Evolutionary conservation across 139 green algal genomes (phyloP), one percentile per base, ranked within the genome.

Genomic region (Volvox africanus): DNA sequence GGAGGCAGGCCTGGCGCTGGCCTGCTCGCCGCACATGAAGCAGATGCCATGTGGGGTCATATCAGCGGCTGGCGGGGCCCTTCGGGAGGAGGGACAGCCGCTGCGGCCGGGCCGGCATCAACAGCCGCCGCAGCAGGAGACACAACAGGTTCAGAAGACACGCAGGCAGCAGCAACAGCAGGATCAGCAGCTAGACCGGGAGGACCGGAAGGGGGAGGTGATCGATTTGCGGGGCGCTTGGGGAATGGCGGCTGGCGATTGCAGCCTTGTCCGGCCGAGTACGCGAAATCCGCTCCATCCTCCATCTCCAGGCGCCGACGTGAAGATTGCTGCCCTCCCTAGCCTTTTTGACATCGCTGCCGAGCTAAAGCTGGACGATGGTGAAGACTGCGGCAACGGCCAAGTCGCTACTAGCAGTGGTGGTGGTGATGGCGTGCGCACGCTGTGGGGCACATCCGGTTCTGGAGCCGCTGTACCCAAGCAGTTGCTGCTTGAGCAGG

Each of bases 201-300:
- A 67, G 44, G 44, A 55, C 44, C 44, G 9, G 5, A 55, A 55
- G 44, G 44, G 44, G 3, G 44, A 83, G 50, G 86, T 90, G 5
- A 44, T 90, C 0, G 86, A 90, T 44, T 76, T 90, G 19, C 71
- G 86, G 0, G 86, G 86, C 6, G 21, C 44, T 9, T 55, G 44
- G 44, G 44, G 44, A 55, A 55, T 55, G 44, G 44, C 44, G 44
- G 0, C 1, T 90, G 20, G 21, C 69, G 24, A 11, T 33, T 61
- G 14, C 61, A 20, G 28, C 30, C 44, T 9, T 9, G 11, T 73
- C 65, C 65, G 65, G 65, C 65, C 65, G 44, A 55, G 5, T 55
- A 55, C 44, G 44, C 44, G 44, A 55, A 9, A 55, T 9, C 9
- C 44, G 44, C 44, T 9, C 44, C 9, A 9, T 55, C 44, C 44